Evolutionary conservation across 106 monocot genomes (phyloP), one percentile per base, ranked within the genome.

Genomic region (Dioscorea dumetorum): DNA sequence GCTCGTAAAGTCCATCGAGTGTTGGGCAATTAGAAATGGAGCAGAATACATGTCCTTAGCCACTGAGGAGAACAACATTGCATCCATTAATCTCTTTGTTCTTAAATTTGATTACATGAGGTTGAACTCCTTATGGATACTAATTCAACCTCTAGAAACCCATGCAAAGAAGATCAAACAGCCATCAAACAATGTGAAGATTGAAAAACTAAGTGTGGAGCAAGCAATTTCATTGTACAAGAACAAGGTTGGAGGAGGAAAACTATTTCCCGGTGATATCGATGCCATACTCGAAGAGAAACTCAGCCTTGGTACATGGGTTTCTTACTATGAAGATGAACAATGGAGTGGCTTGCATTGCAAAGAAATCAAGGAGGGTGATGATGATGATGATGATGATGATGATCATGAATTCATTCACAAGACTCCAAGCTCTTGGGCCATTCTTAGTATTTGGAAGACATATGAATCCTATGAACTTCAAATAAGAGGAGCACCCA

Each of bases 261-360:
- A 69, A 4, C 15, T 79, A 49, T 74, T 69, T 20, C 79, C 74
- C 13, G 5, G 22, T 17, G 74, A 79, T 52, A 60, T 74, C 4
- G 69, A 79, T 20, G 20, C 64, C 8, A 70, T 79, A 6, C 65
- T 79, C 22, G 50, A 59, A 7, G 49, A 69, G 60, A 18, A 52
- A 48, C 74, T 65, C 14, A 79, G 74, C 65, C 58, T 79, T 9
- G 79, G 74, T 2, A 79, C 79, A 33, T 79, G 79, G 79, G 64
- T 79, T 9, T 54, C 79, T 19, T 70, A 74, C 34, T 79, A 50
- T 32, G 32, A 61, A n/a, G 67, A 57, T 5, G 72, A 78, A 17
- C 20, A 41, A 4, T 66, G 66, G 65, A 24, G 14, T 33, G 76
- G 64, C 14, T 60, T 69, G 41, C 62, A 61, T 22, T 28, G 49